These are phyloP conservation scores for Paramecium octaurelia DNA, from an alignment of 73 alveolate genomes.

Conservation along the genomic window DNA sequence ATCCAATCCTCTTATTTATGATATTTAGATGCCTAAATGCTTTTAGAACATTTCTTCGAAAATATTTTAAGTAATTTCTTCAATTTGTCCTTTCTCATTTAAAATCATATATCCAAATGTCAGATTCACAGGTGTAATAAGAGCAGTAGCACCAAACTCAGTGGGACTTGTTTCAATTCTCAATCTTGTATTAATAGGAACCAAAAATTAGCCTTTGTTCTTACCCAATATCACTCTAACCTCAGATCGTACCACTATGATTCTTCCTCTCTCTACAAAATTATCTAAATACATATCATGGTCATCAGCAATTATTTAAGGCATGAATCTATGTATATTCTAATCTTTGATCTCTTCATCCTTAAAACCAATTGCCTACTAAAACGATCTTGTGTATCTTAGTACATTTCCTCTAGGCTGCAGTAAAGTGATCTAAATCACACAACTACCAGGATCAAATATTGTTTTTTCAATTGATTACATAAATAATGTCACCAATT, in stretches of 20 bases:
- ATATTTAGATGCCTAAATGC: background rate
- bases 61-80: constrained; percentile 23
- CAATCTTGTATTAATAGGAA: background rate
- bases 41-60: background rate
- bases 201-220: background rate
- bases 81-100: constrained; percentile 17
- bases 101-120: background rate
- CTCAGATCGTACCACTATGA: background rate
- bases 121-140: background rate
- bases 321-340: constrained; percentile 18
- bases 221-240: background rate
- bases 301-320: constrained; percentile 3
- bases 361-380: background rate
- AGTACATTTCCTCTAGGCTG: constrained; percentile 29
- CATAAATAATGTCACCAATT: background rate
- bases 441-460: constrained; percentile 26
- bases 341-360: constrained; percentile 27
- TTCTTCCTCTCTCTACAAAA: constrained; percentile 49
- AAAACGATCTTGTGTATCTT: background rate
- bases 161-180: background rate
- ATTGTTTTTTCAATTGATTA: background rate
- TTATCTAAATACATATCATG: constrained; percentile 35
- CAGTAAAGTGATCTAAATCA: constrained; percentile 1
- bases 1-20: constrained; percentile 14
- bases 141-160: constrained; percentile 37